A percentile compares a stretch with the other conserved stretches of the same genome.
These are phyloP conservation scores for Quercus lobata DNA, from an alignment of 331 rosid genomes.

Conservation along the genomic window DNA sequence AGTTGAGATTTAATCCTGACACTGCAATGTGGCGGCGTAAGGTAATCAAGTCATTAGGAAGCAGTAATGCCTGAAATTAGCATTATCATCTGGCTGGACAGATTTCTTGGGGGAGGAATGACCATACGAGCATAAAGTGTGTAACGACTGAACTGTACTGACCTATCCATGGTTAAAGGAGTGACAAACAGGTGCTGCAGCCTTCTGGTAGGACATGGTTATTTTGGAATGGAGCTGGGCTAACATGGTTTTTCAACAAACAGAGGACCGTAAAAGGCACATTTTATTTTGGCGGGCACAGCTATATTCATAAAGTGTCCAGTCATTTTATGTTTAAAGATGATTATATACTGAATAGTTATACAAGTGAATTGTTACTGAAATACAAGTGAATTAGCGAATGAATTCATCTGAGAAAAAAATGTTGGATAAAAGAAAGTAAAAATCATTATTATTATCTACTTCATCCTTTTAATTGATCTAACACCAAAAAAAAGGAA, in stretches of 20 bases:
- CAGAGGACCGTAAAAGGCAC: no score
- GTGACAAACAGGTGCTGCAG: background rate
- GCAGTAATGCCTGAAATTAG: slow-evolving; percentile 18
- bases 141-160: background rate
- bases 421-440: no score
- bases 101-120: background rate
- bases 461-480: no score
- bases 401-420: no score
- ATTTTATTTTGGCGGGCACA: no score
- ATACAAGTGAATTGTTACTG: no score
- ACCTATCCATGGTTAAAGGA: background rate
- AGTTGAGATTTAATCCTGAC: slow-evolving; percentile 73
- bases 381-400: no score
- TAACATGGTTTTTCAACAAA: background rate
- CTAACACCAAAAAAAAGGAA: no score
- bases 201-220: background rate
- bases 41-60: slow-evolving; percentile 50
- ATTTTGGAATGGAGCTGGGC: background rate
- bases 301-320: no score
- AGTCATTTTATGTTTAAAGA: no score
- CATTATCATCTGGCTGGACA: background rate
- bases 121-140: background rate
- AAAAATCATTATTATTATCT: no score
- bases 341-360: no score
- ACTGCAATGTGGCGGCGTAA: slow-evolving; percentile 78